Conservation (phyloP, 345 rosid species). For the Draba incana region DNA sequence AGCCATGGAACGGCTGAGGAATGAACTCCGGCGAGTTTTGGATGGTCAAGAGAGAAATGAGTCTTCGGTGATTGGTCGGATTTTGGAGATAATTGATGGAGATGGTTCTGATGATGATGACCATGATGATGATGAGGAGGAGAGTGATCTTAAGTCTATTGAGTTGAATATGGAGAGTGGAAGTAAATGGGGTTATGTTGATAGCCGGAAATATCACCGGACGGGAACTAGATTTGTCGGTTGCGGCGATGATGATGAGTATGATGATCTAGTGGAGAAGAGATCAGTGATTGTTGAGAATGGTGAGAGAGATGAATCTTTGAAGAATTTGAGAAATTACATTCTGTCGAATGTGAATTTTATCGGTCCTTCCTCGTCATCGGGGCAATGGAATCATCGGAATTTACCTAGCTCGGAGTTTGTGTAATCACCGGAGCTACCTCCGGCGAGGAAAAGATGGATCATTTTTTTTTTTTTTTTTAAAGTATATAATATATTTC, state of each 20-base stretch:
- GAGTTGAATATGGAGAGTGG: constrained; percentile 91
- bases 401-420: constrained; percentile 31
- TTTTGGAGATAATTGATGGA: constrained; percentile 49
- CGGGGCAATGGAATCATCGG: constrained; percentile 40
- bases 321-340: constrained; percentile 61
- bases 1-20: constrained; percentile 65
- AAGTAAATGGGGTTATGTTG: constrained; percentile 73
- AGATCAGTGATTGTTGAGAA: constrained; percentile 49
- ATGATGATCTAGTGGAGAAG: constrained; percentile 45
- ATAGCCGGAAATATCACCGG: constrained; percentile 13
- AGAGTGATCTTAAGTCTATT: constrained; percentile 89
- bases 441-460: constrained; percentile 15
- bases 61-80: constrained; percentile 50
- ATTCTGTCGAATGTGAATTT: constrained; percentile 48
- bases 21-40: constrained; percentile 69
- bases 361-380: constrained; percentile 29
- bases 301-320: constrained; percentile 54
- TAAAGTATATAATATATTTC: constrained; percentile 1
- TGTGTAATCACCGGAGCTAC: constrained; percentile 34
- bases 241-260: constrained; percentile 50
- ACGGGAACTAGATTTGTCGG: not conserved
- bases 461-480: not conserved
- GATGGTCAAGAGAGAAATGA: constrained; percentile 42
- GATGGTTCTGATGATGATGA: constrained; percentile 54
- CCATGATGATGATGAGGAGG: constrained; percentile 55